Conservation (phyloP, 1,284 basidiomycete species). For the Trichosporon faecale region DNA sequence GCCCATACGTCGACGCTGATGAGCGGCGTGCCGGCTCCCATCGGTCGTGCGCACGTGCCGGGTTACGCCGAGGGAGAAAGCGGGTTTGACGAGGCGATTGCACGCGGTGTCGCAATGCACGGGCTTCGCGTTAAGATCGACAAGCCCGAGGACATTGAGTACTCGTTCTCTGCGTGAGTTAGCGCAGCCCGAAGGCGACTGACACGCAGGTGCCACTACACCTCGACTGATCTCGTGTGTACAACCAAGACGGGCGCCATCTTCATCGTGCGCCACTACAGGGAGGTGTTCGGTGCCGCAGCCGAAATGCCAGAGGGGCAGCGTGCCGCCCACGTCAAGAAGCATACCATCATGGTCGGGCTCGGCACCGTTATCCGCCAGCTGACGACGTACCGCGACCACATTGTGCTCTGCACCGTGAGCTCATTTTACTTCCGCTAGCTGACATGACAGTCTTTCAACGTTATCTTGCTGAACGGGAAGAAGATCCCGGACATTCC, state of each 20-base stretch:
- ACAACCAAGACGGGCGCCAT: constrained; percentile 27
- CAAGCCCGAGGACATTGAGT: constrained; percentile 13
- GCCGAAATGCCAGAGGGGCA: constrained; percentile 7
- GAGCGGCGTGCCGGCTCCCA: constrained; percentile 15
- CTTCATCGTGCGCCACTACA: constrained; percentile 37
- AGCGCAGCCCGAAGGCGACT: not conserved
- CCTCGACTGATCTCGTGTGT: constrained; percentile 35
- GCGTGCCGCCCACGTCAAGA: constrained; percentile 19
- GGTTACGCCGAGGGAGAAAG: constrained; percentile 6
- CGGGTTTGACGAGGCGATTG: constrained; percentile 12
- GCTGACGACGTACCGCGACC: constrained; percentile 34
- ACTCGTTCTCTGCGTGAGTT: constrained; percentile 34
- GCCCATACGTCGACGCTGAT: not conserved
- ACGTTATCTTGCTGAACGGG: constrained; percentile 31
- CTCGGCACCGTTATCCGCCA: constrained; percentile 24
- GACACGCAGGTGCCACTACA: constrained; percentile 32
- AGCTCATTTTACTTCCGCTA: constrained; percentile 9
- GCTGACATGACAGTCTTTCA: constrained; percentile 19
- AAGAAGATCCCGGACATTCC: constrained; percentile 25
- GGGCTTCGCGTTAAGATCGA: constrained; percentile 9
- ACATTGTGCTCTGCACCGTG: constrained; percentile 32
- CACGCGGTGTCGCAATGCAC: constrained; percentile 14
- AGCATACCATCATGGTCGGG: constrained; percentile 28
- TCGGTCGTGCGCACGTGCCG: constrained; percentile 12
- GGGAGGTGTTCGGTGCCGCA: constrained; percentile 19